A percentile compares a stretch with the other conserved stretches of the same genome.
Evolutionary conservation across 768 basidiomycete genomes (phyloP).

Genomic region (Podaxis carcinomalis): DNA sequence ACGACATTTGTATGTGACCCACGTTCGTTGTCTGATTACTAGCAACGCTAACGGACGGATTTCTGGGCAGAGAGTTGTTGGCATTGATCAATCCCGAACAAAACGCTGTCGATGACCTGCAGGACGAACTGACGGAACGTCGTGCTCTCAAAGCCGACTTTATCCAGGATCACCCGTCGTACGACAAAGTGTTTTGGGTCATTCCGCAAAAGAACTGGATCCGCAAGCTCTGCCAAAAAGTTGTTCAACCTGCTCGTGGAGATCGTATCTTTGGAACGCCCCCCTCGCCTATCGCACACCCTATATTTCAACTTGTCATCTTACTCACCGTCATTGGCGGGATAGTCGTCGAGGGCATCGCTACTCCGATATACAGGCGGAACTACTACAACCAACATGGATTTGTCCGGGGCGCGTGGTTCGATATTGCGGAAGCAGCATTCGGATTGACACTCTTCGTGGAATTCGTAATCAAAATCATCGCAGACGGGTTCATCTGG

Average conservation of each 20-base stretch:
- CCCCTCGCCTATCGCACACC: constrained; percentile 58
- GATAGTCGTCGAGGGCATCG: constrained; percentile 76
- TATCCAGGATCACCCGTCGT: constrained; percentile 83
- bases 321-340: constrained; percentile 76
- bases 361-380: constrained; percentile 81
- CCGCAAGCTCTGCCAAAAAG: constrained; percentile 72
- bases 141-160: constrained; percentile 81
- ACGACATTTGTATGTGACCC: constrained; percentile 57
- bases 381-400: constrained; percentile 63
- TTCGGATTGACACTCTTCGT: constrained; percentile 69
- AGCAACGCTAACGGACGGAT: background rate
- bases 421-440: constrained; percentile 71
- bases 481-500: constrained; percentile 90
- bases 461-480: constrained; percentile 86
- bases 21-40: background rate
- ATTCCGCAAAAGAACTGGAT: constrained; percentile 76
- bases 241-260: constrained; percentile 80
- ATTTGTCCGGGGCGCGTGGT: constrained; percentile 72
- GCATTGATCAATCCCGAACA: constrained; percentile 58
- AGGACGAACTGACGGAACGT: constrained; percentile 64
- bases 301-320: constrained; percentile 71
- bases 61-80: constrained; percentile 55
- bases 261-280: constrained; percentile 84
- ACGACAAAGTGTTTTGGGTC: constrained; percentile 87
- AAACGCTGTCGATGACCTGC: constrained; percentile 43